phyloP scores from a whole-genome alignment of 805 yeast species.

The Wickerhamiella sergipiensis region DNA sequence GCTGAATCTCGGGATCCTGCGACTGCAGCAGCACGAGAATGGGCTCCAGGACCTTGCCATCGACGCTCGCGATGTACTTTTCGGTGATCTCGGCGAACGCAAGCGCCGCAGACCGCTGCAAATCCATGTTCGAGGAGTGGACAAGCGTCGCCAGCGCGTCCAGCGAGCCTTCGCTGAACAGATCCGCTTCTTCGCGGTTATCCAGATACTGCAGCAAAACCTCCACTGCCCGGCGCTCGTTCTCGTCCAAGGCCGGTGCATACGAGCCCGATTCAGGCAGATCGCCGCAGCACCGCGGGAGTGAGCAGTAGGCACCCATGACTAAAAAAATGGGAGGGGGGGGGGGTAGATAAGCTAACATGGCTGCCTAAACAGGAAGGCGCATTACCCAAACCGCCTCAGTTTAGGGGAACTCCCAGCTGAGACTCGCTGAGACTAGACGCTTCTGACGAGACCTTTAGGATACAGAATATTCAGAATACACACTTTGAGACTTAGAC shows the following conservation, averaged over 20 bases:
- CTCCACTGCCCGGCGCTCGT: conserved; percentile 92
- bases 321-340: neutral
- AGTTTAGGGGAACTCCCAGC: too few relatives aligned
- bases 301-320: conserved; percentile 14
- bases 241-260: conserved; percentile 75
- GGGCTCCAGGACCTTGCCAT: conserved; percentile 85
- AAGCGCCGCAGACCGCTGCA: conserved; percentile 92
- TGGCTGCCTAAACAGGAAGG: neutral
- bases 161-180: conserved; percentile 68
- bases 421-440: too few relatives aligned
- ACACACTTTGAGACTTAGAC: too few relatives aligned
- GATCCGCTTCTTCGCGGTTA: conserved; percentile 77
- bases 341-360: neutral
- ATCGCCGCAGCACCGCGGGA: conserved; percentile 14
- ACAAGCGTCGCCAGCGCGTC: conserved; percentile 85
- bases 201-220: conserved; percentile 80
- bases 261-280: conserved; percentile 32
- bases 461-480: too few relatives aligned
- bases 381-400: neutral
- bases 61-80: conserved; percentile 73
- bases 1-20: conserved; percentile 85
- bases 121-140: conserved; percentile 84
- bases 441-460: too few relatives aligned
- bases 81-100: conserved; percentile 98
- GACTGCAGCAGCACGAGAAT: conserved; percentile 75